Percentiles rank a stretch among this genome's conserved stretches.
Evolutionary conservation across 2,329 filamentous ascomycete species (phyloP).

Genomic region (Cladosporium sp.): DNA sequence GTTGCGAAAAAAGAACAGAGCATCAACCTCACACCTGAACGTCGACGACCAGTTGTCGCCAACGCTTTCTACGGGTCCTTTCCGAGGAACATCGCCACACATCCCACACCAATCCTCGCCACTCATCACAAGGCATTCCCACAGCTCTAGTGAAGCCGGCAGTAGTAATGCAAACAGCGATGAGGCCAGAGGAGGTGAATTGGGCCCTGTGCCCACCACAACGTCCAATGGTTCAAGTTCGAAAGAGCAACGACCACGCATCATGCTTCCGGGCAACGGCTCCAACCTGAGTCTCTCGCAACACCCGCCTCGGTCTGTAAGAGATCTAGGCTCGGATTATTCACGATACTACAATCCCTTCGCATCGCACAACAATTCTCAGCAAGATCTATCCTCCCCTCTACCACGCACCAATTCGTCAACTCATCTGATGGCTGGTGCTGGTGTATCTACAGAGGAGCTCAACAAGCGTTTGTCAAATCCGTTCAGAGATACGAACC

Average conservation of each 20-base stretch:
- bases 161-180: slow-evolving; percentile 7
- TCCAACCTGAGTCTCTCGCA: slow-evolving; percentile 26
- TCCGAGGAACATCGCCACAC: slow-evolving; percentile 5
- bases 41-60: slow-evolving; percentile 3
- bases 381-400: slow-evolving; percentile 25
- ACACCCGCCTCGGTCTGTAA: slow-evolving; percentile 29
- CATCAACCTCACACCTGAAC: slow-evolving; percentile 7
- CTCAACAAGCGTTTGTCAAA: slow-evolving; percentile 28
- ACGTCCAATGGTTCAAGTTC: slow-evolving; percentile 6
- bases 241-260: slow-evolving; percentile 13
- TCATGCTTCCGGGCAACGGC: slow-evolving; percentile 19
- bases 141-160: slow-evolving; percentile 12
- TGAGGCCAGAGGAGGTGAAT: not conserved
- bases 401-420: slow-evolving; percentile 23
- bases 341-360: slow-evolving; percentile 37
- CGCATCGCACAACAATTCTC: slow-evolving; percentile 30
- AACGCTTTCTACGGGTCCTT: not conserved
- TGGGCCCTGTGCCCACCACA: slow-evolving; percentile 9
- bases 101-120: slow-evolving; percentile 8
- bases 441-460: slow-evolving; percentile 18
- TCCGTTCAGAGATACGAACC: slow-evolving; percentile 29
- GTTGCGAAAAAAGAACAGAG: slow-evolving; percentile 17
- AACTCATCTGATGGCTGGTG: slow-evolving; percentile 19
- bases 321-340: slow-evolving; percentile 34
- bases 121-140: slow-evolving; percentile 6